These are phyloP conservation scores for Sporisorium iseilematis-ciliati DNA, from an alignment of 1,284 basidiomycete genomes.

Conservation along the genomic window DNA sequence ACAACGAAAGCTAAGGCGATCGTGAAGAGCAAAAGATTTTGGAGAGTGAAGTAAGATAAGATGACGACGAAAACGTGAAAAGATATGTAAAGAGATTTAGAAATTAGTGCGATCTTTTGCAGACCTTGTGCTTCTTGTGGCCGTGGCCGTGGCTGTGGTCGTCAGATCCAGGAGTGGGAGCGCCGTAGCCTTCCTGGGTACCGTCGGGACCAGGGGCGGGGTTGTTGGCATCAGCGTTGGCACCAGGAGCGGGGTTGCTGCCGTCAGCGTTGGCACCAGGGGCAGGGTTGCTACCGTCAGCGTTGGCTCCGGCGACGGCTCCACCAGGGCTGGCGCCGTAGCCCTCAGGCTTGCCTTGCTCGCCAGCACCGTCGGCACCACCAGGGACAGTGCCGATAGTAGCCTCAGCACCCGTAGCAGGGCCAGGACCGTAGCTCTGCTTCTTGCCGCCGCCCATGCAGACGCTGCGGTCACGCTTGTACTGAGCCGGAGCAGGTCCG, in stretches of 20 bases:
- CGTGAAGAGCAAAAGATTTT: no score
- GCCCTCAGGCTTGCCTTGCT: background rate
- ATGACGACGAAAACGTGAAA: background rate
- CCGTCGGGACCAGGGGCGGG: background rate
- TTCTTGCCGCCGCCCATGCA: slow-evolving; percentile 25
- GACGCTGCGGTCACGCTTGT: slow-evolving; percentile 46
- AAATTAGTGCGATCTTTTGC: background rate
- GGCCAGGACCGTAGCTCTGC: slow-evolving; percentile 2
- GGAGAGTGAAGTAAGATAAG: background rate
- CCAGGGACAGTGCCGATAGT: no score
- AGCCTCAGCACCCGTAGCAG: background rate
- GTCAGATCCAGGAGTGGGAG: no score
- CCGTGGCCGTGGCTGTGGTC: background rate
- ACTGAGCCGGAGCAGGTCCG: slow-evolving; percentile 18
- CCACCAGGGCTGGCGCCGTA: no score
- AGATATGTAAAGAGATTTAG: background rate
- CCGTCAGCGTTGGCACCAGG: background rate
- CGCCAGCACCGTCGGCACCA: background rate
- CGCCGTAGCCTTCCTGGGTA: background rate
- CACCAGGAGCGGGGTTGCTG: background rate
- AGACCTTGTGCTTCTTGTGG: slow-evolving; percentile 1
- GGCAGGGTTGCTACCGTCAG: background rate
- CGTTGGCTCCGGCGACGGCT: no score
- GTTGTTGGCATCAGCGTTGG: no score
- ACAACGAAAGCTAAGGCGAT: no score